Evolutionary conservation across 768 basidiomycete genomes (phyloP), one percentile per base, ranked within the genome.

Genomic region (Lentinula aciculospora): DNA sequence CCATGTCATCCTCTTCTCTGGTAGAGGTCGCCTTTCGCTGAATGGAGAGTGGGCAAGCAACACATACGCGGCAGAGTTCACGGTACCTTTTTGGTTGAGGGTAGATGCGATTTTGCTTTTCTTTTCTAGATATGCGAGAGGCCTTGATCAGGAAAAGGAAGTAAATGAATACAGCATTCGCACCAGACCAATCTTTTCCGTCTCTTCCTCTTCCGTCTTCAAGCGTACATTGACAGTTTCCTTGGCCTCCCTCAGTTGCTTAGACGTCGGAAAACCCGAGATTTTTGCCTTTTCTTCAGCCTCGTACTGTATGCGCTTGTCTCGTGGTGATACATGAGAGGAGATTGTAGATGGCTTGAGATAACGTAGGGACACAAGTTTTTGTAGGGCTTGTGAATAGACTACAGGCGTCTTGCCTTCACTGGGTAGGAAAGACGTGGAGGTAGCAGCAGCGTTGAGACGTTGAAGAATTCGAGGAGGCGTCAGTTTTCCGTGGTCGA

Each of bases 401-500:
- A 81, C 79, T 68, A 64, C 59, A 44, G 57, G 60, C 8, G 28
- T 27, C 31, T 27, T 23, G 48, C 44, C 53, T 2, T 13, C 45
- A 9, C 9, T n/a, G 21, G 36, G 27, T 36, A 25, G 23, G 17
- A 28, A 29, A 34, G 39, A 13, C 28, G 32, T 27, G 34, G 39
- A 13, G 25, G 36, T 27, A 69, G 60, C 64, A 89, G 71, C 72
- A 15, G 74, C 71, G 9, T 80, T 77, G 28, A 86, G 69, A 39
- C 72, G 69, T 17, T 76, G 72, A 25, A 89, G 62, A 47, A 96
- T 83, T 57, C 93, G 87, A 64, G 82, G 83, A 3, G 85, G 79
- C 48, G 84, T 83, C 65, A 96, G 79, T 69, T 94, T 95, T 36
- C 95, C 95, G 66, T 93, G 87, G 65, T 94, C 84, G 54, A 96